Evolutionary conservation across 2,329 filamentous ascomycete genomes (phyloP).

Genomic region (Fusarium newnesense): DNA sequence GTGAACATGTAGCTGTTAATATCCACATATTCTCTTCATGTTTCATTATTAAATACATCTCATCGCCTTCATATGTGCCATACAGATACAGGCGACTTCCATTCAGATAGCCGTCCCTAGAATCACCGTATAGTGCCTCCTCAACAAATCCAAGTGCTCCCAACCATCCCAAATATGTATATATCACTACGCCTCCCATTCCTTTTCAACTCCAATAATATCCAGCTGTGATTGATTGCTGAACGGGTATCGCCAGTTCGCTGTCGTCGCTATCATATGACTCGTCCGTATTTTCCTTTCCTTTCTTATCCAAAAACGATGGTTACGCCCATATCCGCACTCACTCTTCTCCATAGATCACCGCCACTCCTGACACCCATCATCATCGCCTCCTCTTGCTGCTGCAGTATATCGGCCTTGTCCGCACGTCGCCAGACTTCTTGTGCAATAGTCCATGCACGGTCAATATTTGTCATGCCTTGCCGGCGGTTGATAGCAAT

Average conservation of each 20-base stretch:
- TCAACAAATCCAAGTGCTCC: slow-evolving; percentile 19
- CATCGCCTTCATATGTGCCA: background rate
- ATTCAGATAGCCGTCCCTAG: slow-evolving; percentile 1
- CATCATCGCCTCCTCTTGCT: slow-evolving; percentile 36
- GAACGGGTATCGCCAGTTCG: slow-evolving; percentile 39
- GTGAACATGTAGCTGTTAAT: background rate
- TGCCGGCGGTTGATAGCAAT: slow-evolving; percentile 64
- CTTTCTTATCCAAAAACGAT: slow-evolving; percentile 64
- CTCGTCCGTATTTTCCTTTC: background rate
- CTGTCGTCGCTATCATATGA: slow-evolving; percentile 15
- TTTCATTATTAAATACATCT: background rate
- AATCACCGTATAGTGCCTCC: slow-evolving; percentile 13
- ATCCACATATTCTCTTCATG: background rate
- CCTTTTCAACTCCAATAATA: slow-evolving; percentile 38
- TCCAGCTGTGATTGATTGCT: slow-evolving; percentile 32
- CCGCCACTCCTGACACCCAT: slow-evolving; percentile 37
- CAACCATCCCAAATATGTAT: slow-evolving; percentile 16
- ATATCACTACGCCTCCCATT: slow-evolving; percentile 17
- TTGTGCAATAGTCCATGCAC: slow-evolving; percentile 68
- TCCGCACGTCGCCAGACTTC: slow-evolving; percentile 70
- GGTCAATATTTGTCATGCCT: slow-evolving; percentile 73
- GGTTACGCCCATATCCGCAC: slow-evolving; percentile 66
- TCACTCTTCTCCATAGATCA: slow-evolving; percentile 67
- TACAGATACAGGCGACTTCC: background rate
- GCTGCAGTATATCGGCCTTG: slow-evolving; percentile 41